These are phyloP conservation scores for Pseudonitzschia multiseries DNA, from an alignment of 108 stramenopile genomes.

Conservation along the genomic window DNA sequence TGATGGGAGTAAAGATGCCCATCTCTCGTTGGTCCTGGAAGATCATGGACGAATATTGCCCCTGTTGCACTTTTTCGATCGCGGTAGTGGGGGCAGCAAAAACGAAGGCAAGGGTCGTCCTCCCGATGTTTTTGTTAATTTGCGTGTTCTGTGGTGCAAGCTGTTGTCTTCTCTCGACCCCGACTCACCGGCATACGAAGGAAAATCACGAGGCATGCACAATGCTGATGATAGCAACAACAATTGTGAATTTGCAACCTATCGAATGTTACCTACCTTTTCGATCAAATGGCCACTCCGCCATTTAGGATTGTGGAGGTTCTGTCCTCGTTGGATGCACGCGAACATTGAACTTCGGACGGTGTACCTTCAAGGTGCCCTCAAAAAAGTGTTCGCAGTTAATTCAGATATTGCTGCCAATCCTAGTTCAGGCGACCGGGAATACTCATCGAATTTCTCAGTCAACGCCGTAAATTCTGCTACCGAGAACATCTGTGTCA, in stretches of 20 bases:
- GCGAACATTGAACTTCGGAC: slow-evolving; percentile 81
- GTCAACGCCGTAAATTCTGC: too few relatives aligned
- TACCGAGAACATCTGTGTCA: slow-evolving; percentile 23
- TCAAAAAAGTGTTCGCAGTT: slow-evolving; percentile 33
- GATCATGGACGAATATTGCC: slow-evolving; percentile 16
- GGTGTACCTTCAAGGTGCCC: slow-evolving; percentile 60
- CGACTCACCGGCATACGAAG: slow-evolving; percentile 18
- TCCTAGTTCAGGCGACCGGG: neutral
- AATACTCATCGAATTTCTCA: neutral
- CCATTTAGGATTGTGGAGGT: slow-evolving; percentile 8
- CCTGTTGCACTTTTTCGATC: slow-evolving; percentile 17
- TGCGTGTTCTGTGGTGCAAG: slow-evolving; percentile 29
- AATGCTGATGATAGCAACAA: neutral
- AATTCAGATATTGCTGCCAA: neutral
- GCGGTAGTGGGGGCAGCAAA: too few relatives aligned
- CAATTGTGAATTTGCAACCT: neutral
- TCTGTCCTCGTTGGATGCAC: slow-evolving; percentile 72
- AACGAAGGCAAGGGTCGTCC: neutral
- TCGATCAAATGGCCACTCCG: slow-evolving; percentile 14
- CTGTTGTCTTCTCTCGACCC: slow-evolving; percentile 17
- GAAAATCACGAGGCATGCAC: neutral
- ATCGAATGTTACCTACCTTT: slow-evolving; percentile 16
- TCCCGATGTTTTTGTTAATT: slow-evolving; percentile 26
- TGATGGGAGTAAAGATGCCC: neutral
- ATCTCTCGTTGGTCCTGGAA: slow-evolving; percentile 19